phyloP scores from a whole-genome alignment of 2,329 filamentous ascomycete species.

The Arachnomyces sp. region DNA sequence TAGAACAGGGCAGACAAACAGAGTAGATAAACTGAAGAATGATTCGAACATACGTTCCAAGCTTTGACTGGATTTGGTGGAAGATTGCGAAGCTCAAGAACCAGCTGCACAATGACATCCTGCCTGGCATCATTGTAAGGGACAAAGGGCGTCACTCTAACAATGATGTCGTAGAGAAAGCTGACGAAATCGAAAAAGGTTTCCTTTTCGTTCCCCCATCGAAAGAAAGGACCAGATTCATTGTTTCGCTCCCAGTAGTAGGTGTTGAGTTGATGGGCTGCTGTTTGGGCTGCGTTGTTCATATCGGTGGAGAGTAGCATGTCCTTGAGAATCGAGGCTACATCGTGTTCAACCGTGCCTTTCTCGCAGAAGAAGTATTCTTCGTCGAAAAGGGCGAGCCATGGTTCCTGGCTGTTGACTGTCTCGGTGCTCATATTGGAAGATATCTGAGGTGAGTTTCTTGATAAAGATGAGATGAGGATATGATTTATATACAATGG shows the following conservation, averaged over 20 bases:
- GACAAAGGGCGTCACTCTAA: background rate
- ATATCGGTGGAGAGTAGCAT: background rate
- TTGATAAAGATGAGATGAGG: too few relatives aligned
- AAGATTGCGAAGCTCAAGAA: conserved; percentile 5
- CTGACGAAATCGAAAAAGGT: background rate
- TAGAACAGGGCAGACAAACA: too few relatives aligned
- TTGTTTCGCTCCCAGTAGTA: conserved; percentile 6
- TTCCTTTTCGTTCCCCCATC: background rate
- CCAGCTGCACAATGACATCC: conserved; percentile 1
- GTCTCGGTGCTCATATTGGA: too few relatives aligned
- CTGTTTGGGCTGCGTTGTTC: background rate
- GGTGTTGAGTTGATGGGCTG: conserved; percentile 1
- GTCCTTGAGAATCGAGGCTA: conserved; percentile 3
- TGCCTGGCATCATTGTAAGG: conserved; percentile 6
- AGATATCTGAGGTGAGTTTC: too few relatives aligned
- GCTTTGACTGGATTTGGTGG: conserved; percentile 1
- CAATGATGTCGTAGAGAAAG: background rate
- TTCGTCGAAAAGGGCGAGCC: conserved; percentile 1
- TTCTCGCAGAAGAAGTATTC: conserved; percentile 3
- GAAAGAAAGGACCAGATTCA: conserved; percentile 1
- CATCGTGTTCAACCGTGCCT: conserved; percentile 5
- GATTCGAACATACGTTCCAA: conserved; percentile 1
- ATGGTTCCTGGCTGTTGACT: conserved; percentile 1
- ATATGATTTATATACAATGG: too few relatives aligned
- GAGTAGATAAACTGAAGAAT: too few relatives aligned